Evolutionary conservation across 2,329 filamentous ascomycete species (phyloP), one percentile per base, ranked within the genome.

Genomic region (Diaporthe sp.): DNA sequence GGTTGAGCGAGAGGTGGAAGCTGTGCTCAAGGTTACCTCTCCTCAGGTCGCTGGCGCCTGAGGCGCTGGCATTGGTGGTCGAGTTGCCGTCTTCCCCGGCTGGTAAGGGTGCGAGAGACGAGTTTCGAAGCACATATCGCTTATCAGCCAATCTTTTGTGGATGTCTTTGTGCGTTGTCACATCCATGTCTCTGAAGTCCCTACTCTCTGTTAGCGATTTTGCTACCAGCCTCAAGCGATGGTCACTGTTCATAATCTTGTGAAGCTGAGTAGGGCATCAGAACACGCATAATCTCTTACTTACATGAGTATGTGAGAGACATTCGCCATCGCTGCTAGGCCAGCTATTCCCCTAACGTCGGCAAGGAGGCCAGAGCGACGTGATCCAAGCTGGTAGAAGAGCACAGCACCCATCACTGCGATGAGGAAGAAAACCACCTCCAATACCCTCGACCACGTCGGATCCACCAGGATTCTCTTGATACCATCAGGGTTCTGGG

Each of bases 311-410:
- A 76, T 75, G 17, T 76, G 93, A 76, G 89, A 91, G 75, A 90
- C 90, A 3, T 93, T 93, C 13, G 93, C 93, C 92, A 95, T 94
- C 72, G 92, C 91, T 8, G 93, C 93, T 50, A 94, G 86, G 2
- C 93, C 93, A 2, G 93, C 92, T 69, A 95, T 94, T 8, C 93
- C 93, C 77, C 91, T 91, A 9, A 94, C 92, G 79, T 94, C 92
- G 8, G 90, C 89, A 4, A 91, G 82, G 22, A 95, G 85, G 0
- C 93, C 93, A 4, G 92, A 93, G 51, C 89, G 90, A 30, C 93
- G 86, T 22, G 86, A 86, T 72, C 89, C 88, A 56, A 94, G 87
- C 75, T 91, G 87, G 77, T 88, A 90, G 56, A 94, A 86, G 5
- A 94, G 84, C 3, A 88, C 80, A 42, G 85, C 85, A 0, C 91